Evolutionary conservation across 202 grass and related monocot species (phyloP).

Genomic region (Panicum virgatum): DNA sequence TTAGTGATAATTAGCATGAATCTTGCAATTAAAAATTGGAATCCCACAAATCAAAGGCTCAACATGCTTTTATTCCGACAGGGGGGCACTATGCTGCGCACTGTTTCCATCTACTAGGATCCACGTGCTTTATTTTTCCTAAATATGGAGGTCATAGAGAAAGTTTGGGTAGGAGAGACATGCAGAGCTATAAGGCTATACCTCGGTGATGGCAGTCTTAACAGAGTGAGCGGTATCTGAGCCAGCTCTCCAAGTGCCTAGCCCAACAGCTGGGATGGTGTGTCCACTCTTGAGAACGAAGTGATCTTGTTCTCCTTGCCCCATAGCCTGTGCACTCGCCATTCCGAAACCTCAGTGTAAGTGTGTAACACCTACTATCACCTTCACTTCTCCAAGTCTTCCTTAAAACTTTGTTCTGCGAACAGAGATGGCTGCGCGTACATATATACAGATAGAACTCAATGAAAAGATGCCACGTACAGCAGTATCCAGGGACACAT

Average conservation of each 20-base stretch:
- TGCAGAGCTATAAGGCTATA: slow-evolving; percentile 30
- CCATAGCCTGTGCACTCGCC: slow-evolving; percentile 57
- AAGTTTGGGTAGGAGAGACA: neutral
- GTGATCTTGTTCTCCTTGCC: slow-evolving; percentile 38
- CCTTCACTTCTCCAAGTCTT: neutral
- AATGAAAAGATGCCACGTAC: slow-evolving; percentile 44
- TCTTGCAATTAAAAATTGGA: neutral
- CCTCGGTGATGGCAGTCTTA: slow-evolving; percentile 59
- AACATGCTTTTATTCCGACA: neutral
- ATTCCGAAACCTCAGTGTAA: slow-evolving; percentile 33
- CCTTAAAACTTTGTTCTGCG: neutral
- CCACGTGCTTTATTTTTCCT: neutral
- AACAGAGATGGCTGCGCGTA: neutral
- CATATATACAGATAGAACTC: neutral
- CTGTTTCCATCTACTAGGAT: neutral
- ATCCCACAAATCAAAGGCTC: neutral
- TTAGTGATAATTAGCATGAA: neutral
- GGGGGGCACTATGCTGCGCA: neutral
- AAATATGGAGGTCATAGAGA: neutral
- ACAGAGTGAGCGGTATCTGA: slow-evolving; percentile 49
- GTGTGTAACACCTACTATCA: neutral
- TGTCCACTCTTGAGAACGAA: slow-evolving; percentile 68
- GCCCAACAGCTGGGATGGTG: slow-evolving; percentile 57
- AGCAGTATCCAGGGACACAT: slow-evolving; percentile 35
- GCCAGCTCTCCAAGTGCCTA: slow-evolving; percentile 74